phyloP scores from a whole-genome alignment of 1,139 yeast species.

The Sugiyamaella xylanicola region DNA sequence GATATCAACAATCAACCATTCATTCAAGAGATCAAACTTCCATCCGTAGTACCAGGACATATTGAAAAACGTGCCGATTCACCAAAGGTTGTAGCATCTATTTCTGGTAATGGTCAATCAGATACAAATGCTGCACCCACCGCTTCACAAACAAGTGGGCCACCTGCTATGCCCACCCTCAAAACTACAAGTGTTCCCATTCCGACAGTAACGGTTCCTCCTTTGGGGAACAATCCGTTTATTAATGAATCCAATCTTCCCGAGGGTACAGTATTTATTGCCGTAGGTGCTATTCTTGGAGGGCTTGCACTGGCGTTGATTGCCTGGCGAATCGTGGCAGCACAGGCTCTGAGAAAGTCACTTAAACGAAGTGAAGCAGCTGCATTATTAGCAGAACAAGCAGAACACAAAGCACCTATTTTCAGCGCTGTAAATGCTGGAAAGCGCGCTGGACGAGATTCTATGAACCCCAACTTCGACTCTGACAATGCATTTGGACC shows the following conservation, averaged over 20 bases:
- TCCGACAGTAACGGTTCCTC: slow-evolving; percentile 67
- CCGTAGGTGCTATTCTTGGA: slow-evolving; percentile 70
- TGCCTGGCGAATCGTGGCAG: slow-evolving; percentile 38
- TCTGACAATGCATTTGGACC: slow-evolving; percentile 15
- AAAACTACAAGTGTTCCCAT: slow-evolving; percentile 41
- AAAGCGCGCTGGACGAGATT: slow-evolving; percentile 4
- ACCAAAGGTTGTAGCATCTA: slow-evolving; percentile 8
- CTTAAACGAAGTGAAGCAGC: slow-evolving; percentile 30
- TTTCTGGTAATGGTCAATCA: slow-evolving; percentile 12
- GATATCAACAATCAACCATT: not conserved
- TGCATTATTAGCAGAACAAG: slow-evolving; percentile 18
- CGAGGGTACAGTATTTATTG: slow-evolving; percentile 77
- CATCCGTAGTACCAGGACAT: not conserved
- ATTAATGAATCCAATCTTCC: slow-evolving; percentile 55
- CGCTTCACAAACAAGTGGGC: not conserved
- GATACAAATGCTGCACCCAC: not conserved
- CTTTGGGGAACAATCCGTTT: slow-evolving; percentile 60
- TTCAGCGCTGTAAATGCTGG: slow-evolving; percentile 16
- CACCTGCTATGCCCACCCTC: slow-evolving; percentile 9
- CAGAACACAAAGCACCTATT: slow-evolving; percentile 15
- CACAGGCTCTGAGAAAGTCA: slow-evolving; percentile 31
- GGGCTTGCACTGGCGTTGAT: slow-evolving; percentile 53
- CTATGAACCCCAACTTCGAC: slow-evolving; percentile 11
- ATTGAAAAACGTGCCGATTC: slow-evolving; percentile 6
- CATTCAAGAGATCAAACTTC: not conserved